A percentile compares a stretch with the other conserved stretches of the same genome.
These are phyloP conservation scores for Phellopilus nigrolimitatus DNA, from an alignment of 1,284 basidiomycete genomes.

Conservation along the genomic window DNA sequence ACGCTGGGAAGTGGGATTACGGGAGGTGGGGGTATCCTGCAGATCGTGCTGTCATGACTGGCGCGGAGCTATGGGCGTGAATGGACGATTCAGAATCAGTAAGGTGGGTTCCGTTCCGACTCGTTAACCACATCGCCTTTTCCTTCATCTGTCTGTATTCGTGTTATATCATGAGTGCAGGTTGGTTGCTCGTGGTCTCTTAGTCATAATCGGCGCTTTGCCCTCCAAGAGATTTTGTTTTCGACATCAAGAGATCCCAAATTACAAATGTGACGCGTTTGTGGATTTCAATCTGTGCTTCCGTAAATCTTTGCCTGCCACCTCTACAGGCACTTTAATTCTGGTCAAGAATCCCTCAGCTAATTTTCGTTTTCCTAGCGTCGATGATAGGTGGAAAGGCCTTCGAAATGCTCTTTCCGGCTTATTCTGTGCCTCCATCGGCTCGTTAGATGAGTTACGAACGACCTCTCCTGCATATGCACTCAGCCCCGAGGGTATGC, in stretches of 20 bases:
- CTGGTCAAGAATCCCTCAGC: constrained; percentile 5
- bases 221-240: not conserved
- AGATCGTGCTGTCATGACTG: constrained; percentile 72
- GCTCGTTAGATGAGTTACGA: constrained; percentile 65
- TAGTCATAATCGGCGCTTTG: not conserved
- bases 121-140: no score
- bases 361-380: constrained; percentile 33
- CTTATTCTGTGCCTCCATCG: constrained; percentile 90
- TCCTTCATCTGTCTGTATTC: no score
- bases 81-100: constrained; percentile 55
- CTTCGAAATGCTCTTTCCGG: constrained; percentile 88
- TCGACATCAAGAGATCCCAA: no score
- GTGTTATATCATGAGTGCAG: no score
- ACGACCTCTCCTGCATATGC: constrained; percentile 60
- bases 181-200: not conserved
- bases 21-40: constrained; percentile 80
- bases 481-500: constrained; percentile 53
- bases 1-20: constrained; percentile 90
- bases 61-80: constrained; percentile 90
- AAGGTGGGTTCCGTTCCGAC: constrained; percentile 40
- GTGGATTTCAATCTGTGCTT: no score
- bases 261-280: no score
- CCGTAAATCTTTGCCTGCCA: no score
- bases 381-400: constrained; percentile 77
- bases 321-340: no score